Base-by-base conservation (phyloP, 2,329 filamentous ascomycete species). In the Alternaria ventricosa region DNA sequence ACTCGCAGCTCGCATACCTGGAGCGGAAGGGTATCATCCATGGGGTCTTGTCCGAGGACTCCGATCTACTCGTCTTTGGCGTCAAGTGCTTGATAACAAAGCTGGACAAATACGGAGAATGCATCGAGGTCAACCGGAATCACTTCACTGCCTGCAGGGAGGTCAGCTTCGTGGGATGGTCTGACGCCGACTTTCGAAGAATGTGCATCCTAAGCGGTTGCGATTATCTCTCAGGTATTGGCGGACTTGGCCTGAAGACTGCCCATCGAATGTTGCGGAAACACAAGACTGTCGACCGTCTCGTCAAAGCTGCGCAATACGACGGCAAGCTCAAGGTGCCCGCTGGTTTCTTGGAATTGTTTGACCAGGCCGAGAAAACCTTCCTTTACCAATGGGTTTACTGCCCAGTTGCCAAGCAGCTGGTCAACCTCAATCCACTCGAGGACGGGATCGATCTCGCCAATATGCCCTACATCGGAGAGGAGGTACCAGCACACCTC, bases 191-290 rank as follows among this genome's bases (percentile, higher is more conserved):
- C 70, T 99, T 99, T 73, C 88, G 96, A 63, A 90, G 89, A 57
- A 99, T 99, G 96, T 93, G 94, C 44, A 99, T 99, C 70, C 82
- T 99, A 63, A 97, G 94, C 76, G 96, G 96, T 8, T 99, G 96
- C 77, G 96, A 99, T 78, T 99, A 99, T 78, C 86, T 98, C n/a
- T 84, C 90, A 3, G 92, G 91, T 62, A 92, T 99, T 65, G 90
- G 89, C 60, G 91, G 91, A 55, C 89, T 99, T 80, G 96, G 96
- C 0, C 80, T 99, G 60, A 98, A 97, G 84, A 98, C 94, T 6
- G 95, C 96, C 0, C 92, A 99, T 80, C 90, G 94, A 47, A 88
- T 96, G 83, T 87, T 99, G 63, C 89, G 95, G 63, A 97, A 96
- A 79, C 88, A 97, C 82, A 97, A 95, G 79, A 92, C 89, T 0